Evolutionary conservation across 139 green algal species (phyloP).

Genomic region (Chlorella sp.): DNA sequence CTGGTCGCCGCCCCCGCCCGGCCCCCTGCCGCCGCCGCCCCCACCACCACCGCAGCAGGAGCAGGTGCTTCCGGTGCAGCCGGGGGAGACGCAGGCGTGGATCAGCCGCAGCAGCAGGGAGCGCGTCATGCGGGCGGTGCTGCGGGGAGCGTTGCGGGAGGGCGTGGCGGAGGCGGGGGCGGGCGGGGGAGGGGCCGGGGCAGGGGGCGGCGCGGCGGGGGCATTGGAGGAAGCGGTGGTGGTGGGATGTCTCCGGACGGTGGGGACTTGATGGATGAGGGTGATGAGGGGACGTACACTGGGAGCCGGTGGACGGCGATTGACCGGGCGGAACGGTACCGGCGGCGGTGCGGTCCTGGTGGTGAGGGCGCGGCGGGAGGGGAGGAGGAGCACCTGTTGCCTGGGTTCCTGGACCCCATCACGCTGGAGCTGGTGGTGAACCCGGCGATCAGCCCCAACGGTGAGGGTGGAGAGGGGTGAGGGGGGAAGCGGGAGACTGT

Average conservation of each 20-base stretch:
- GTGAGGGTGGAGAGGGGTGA: constrained; percentile 3
- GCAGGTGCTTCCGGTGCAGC: background rate
- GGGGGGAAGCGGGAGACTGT: background rate
- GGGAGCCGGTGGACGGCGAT: constrained; percentile 73
- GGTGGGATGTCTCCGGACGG: no score
- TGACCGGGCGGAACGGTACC: constrained; percentile 60
- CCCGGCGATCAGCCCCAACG: constrained; percentile 63
- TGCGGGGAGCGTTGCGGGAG: no score
- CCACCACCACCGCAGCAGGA: background rate
- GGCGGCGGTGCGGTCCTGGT: constrained; percentile 40
- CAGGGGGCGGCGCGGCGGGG: constrained; percentile 44
- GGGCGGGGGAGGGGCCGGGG: background rate
- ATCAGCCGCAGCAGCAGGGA: no score
- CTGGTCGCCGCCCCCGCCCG: no score
- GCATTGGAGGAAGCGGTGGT: constrained; percentile 32
- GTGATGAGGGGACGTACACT: no score
- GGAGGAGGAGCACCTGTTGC: constrained; percentile 65
- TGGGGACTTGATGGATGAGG: no score
- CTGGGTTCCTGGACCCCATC: constrained; percentile 76
- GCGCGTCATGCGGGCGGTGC: no score
- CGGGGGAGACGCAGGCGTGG: no score
- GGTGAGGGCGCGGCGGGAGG: constrained; percentile 12
- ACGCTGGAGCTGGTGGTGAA: constrained; percentile 72
- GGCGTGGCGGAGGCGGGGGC: background rate
- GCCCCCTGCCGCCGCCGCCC: no score